Percentiles rank a stretch among this genome's conserved stretches.
Conservation (phyloP, 2,329 filamentous ascomycete species). For the Pseudocercospora pini-densiflorae region DNA sequence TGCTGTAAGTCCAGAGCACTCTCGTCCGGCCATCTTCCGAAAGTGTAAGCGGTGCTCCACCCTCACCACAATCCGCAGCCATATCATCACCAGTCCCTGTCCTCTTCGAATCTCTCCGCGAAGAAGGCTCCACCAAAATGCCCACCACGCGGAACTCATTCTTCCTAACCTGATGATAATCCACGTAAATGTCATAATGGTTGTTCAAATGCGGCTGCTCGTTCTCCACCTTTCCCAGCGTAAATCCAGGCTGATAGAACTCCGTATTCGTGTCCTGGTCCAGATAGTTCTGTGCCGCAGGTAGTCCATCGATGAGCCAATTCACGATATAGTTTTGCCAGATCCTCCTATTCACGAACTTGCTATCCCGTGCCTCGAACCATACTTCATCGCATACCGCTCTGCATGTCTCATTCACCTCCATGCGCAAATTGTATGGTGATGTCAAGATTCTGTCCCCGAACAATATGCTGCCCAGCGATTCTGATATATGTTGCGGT, state of each 20-base stretch:
- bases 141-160: conserved; percentile 86
- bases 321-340: conserved; percentile 87
- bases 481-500: conserved; percentile 81
- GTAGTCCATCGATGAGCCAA: conserved; percentile 93
- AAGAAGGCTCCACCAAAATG: conserved; percentile 83
- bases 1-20: conserved; percentile 89
- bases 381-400: conserved; percentile 71
- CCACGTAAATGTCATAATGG: conserved; percentile 91
- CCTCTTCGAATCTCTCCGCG: conserved; percentile 62
- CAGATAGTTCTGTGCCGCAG: conserved; percentile 80
- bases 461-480: conserved; percentile 93
- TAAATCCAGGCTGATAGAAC: conserved; percentile 92
- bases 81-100: conserved; percentile 54
- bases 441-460: conserved; percentile 98
- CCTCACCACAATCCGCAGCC: conserved; percentile 64
- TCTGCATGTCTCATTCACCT: conserved; percentile 84
- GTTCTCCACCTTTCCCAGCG: conserved; percentile 64
- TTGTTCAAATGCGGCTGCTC: conserved; percentile 75
- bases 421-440: conserved; percentile 88
- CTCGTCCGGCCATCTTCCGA: conserved; percentile 65
- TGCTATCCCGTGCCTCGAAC: conserved; percentile 67
- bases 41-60: conserved; percentile 65
- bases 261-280: conserved; percentile 76
- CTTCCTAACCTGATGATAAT: conserved; percentile 81
- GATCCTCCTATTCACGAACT: conserved; percentile 84